Conservation (phyloP, 164 flowering plant species). For the Litsea cubeba region DNA sequence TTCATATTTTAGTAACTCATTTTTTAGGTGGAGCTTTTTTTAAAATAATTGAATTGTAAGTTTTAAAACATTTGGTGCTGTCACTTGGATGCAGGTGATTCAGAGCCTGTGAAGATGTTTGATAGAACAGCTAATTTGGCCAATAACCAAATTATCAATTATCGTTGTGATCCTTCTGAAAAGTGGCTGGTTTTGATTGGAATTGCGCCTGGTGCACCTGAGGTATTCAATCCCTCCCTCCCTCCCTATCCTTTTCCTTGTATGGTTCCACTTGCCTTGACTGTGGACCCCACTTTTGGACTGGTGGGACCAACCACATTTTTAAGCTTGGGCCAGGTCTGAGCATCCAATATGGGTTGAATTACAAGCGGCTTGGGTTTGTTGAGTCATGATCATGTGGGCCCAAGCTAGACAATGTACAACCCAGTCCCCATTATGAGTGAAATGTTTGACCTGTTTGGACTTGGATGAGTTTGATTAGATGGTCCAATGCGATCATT, state of each 20-base stretch:
- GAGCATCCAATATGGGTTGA: too few species aligned
- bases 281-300: too few species aligned
- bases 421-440: too few species aligned
- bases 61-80: constrained; percentile 2
- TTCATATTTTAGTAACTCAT: not conserved
- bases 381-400: too few species aligned
- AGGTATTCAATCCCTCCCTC: constrained; percentile 42
- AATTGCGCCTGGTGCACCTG: constrained; percentile 95
- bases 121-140: constrained; percentile 90
- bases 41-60: not conserved
- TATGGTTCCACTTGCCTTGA: too few species aligned
- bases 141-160: constrained; percentile 92
- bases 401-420: too few species aligned
- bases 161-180: constrained; percentile 85
- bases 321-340: too few species aligned
- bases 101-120: constrained; percentile 92
- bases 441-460: too few species aligned
- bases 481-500: too few species aligned
- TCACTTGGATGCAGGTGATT: constrained; percentile 58
- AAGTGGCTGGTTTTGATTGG: constrained; percentile 99
- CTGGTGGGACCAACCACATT: too few species aligned
- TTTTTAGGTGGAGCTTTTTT: not conserved
- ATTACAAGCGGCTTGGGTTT: too few species aligned
- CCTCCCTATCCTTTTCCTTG: not conserved
- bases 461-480: too few species aligned